These are phyloP conservation scores for Phytophthora podocarpi DNA, from an alignment of 352 stramenopile species.

Conservation along the genomic window DNA sequence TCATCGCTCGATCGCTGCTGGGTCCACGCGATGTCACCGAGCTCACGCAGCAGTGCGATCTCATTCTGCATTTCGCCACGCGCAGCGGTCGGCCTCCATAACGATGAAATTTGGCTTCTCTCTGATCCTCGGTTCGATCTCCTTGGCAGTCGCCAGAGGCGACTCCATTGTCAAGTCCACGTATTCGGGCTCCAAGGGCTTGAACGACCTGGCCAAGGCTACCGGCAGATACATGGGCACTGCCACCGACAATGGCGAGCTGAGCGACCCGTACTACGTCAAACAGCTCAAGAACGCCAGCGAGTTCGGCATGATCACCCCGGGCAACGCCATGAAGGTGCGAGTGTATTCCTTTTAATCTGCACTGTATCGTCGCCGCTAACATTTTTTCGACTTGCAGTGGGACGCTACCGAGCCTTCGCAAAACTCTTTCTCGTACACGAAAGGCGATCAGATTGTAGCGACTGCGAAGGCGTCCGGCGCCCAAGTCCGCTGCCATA, in stretches of 20 bases:
- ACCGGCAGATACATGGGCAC: constrained; percentile 43
- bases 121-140: neutral
- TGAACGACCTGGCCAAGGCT: constrained; percentile 35
- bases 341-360: too few relatives aligned
- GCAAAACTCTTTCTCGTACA: constrained; percentile 21
- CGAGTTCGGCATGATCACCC: constrained; percentile 42
- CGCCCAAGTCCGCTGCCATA: constrained; percentile 31
- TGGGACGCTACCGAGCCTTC: constrained; percentile 31
- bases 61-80: constrained; percentile 4
- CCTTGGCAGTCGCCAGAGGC: constrained; percentile 4
- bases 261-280: constrained; percentile 29
- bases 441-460: constrained; percentile 23
- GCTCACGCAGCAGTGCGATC: constrained; percentile 3
- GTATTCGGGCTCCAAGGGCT: constrained; percentile 26
- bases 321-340: constrained; percentile 39
- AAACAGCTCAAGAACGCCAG: constrained; percentile 25
- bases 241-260: constrained; percentile 31
- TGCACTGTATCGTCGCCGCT: neutral
- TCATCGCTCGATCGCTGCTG: constrained; percentile 3
- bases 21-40: neutral
- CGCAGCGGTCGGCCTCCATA: neutral
- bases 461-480: constrained; percentile 17
- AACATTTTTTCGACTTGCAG: constrained; percentile 9
- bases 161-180: constrained; percentile 28
- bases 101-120: constrained; percentile 9